These are phyloP conservation scores for Nemophila menziesii DNA, from an alignment of 257 asterid species.

Conservation along the genomic window DNA sequence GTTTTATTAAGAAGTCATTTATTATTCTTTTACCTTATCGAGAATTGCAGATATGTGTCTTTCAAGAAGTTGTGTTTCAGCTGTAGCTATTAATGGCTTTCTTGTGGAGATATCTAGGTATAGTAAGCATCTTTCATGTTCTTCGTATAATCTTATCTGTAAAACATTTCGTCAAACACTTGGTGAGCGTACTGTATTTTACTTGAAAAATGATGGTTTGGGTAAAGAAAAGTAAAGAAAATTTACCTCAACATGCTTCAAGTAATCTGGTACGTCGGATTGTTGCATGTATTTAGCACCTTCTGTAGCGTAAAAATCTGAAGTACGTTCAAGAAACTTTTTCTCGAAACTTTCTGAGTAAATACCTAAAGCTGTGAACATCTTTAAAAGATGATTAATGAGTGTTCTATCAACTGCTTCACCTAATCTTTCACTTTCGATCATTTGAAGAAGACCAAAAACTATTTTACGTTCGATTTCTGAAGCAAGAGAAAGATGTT, in stretches of 20 bases:
- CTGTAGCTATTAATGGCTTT: conserved; percentile 76
- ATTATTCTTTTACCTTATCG: conserved; percentile 49
- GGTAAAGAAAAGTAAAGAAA: conserved; percentile 7
- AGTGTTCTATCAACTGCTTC: conserved; percentile 83
- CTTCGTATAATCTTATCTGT: conserved; percentile 94
- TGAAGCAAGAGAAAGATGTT: conserved; percentile 78
- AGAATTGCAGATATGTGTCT: conserved; percentile 70
- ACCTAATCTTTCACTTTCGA: conserved; percentile 63
- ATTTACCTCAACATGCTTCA: conserved; percentile 86
- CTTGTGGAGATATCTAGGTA: conserved; percentile 74
- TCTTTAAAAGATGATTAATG: conserved; percentile 93
- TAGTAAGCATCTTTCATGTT: conserved; percentile 79
- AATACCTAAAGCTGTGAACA: conserved; percentile 94
- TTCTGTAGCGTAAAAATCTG: conserved; percentile 97
- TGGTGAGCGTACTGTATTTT: too few relatives aligned
- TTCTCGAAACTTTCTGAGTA: conserved; percentile 89
- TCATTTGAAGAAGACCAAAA: conserved; percentile 83
- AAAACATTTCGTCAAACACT: conserved; percentile 6
- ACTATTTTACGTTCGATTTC: conserved; percentile 92
- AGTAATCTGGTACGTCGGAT: conserved; percentile 78
- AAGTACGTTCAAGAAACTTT: conserved; percentile 84
- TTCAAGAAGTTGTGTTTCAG: conserved; percentile 79
- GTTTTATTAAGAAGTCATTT: too few relatives aligned
- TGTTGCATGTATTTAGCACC: conserved; percentile 95
- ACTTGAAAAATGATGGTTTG: too few relatives aligned